Base-by-base conservation (phyloP, 2,329 filamentous ascomycete species). In the Botryotinia convoluta region DNA sequence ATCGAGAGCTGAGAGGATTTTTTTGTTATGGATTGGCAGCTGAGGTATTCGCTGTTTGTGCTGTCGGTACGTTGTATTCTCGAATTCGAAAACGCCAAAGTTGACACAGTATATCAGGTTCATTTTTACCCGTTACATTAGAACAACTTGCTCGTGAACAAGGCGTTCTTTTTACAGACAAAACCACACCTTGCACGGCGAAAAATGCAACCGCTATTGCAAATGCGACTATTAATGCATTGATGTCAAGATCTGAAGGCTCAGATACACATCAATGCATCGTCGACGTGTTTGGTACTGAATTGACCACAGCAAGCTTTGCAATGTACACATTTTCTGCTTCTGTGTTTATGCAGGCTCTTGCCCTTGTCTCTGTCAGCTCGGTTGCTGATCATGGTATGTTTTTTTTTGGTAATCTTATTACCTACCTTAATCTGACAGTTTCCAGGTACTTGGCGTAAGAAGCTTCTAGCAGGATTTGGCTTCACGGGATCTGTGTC, bases 261-360 rank as follows among this genome's bases (percentile, higher is more conserved):
- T 42, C 74, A 22, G 72, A 78, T 62, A 77, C 77, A 51, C 78
- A 77, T 42, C 79, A 80, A 74, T 99, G 95, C 81, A 85, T 98
- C 73, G 90, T 98, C 74, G 88, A 91, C 75, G 86, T 98, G 3
- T 85, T 97, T 45, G 95, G 95, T 18, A 82, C 91, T 71, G 92
- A 97, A 79, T 91, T 98, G 84, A 98, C 98, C 82, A 98, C 95
- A 1, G 94, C 95, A 51, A 97, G 93, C 82, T 98, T 98, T 82
- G 95, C 94, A 81, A 97, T 98, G 93, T 98, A 98, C 83, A 98
- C 94, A 1, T 98, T 98, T 83, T 97, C 94, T 73, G 85, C 96
- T 79, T 97, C 93, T 79, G 95, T 98, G 1, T 83, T 98, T 39
- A 82, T 98, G 14, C 95, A 98, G 81, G 93, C 94, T 1, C 83